phyloP scores from a whole-genome alignment of 139 green algal genomes.

The Pseudopediastrum boryanum region DNA sequence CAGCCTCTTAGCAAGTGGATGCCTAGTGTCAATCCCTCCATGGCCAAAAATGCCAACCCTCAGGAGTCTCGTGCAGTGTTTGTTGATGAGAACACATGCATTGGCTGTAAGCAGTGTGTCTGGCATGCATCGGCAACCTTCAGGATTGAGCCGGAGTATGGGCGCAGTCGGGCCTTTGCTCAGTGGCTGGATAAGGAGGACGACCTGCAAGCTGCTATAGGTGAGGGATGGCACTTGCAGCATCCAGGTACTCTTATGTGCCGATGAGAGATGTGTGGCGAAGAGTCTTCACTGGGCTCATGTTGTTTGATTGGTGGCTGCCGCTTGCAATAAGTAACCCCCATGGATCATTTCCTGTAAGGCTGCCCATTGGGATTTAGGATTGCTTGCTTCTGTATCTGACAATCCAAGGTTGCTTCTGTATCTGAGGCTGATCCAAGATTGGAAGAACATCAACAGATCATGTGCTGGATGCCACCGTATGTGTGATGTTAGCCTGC shows the following conservation, averaged over 20 bases:
- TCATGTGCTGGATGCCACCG: too few relatives aligned
- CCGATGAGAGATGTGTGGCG: too few relatives aligned
- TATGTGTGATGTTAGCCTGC: too few relatives aligned
- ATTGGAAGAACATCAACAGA: too few relatives aligned
- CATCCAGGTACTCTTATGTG: neutral
- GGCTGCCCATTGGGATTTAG: too few relatives aligned
- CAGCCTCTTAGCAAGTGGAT: constrained; percentile 83
- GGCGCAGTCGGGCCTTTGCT: constrained; percentile 75
- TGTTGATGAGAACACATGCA: constrained; percentile 88
- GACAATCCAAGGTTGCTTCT: too few relatives aligned
- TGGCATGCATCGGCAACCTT: constrained; percentile 79
- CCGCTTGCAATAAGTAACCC: too few relatives aligned
- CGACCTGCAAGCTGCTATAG: constrained; percentile 67
- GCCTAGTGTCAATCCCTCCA: constrained; percentile 49
- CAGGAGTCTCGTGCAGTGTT: constrained; percentile 79
- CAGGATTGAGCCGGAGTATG: constrained; percentile 79
- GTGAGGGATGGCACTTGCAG: neutral
- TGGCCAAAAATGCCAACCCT: constrained; percentile 72
- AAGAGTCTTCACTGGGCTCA: too few relatives aligned
- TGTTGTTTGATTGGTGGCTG: too few relatives aligned
- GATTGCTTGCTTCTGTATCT: too few relatives aligned
- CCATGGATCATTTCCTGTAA: too few relatives aligned
- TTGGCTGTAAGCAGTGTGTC: constrained; percentile 90
- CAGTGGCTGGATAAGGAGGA: constrained; percentile 86
- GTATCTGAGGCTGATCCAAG: too few relatives aligned